Conservation (phyloP, 495 filamentous ascomycete species). For the Daldinia vernicosa region DNA sequence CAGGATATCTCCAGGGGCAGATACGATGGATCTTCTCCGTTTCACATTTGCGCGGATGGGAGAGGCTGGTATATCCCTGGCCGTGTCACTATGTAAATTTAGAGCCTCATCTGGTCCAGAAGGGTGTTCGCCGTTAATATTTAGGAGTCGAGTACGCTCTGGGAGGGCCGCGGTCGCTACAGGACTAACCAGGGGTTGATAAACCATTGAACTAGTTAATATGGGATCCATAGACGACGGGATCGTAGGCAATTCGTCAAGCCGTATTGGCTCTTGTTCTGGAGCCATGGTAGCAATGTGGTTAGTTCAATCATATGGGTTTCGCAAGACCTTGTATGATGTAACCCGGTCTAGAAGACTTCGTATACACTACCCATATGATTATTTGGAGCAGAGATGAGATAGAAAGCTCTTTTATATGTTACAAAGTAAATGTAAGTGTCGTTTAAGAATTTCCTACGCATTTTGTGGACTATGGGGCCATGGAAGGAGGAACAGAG, state of each 20-base stretch:
- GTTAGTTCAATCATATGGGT: neutral
- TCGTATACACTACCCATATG: neutral
- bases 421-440: neutral
- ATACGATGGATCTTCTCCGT: constrained; percentile 28
- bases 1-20: constrained; percentile 28
- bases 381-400: neutral
- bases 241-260: constrained; percentile 10
- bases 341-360: neutral
- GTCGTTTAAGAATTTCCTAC: neutral
- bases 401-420: neutral
- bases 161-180: constrained; percentile 1
- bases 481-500: neutral
- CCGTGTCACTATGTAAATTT: neutral
- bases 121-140: neutral
- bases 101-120: neutral
- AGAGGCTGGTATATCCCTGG: constrained; percentile 23
- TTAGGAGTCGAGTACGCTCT: constrained; percentile 8
- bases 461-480: neutral
- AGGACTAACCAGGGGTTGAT: neutral
- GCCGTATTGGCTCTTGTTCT: neutral
- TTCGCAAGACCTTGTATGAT: neutral
- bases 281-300: neutral
- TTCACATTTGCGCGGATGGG: constrained; percentile 29
- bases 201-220: neutral
- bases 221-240: constrained; percentile 25